A percentile compares a stretch with the other conserved stretches of the same genome.
Conservation (phyloP, 1,284 basidiomycete genomes). For the Fistulinella cinereoalba region DNA sequence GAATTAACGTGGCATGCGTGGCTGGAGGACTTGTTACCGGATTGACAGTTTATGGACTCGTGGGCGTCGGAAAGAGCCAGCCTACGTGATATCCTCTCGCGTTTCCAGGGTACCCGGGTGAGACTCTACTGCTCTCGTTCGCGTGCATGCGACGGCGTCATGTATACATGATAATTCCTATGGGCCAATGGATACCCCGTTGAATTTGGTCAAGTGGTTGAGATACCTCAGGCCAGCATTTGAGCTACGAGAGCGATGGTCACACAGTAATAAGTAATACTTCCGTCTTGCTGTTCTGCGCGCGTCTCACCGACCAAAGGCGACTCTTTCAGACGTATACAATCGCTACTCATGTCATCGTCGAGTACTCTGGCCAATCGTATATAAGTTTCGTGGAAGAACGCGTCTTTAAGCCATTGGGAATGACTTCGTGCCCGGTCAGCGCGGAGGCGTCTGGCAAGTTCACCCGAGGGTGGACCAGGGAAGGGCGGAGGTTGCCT, state of each 20-base stretch:
- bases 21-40: constrained; percentile 36
- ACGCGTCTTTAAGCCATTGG: constrained; percentile 31
- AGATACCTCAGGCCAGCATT: constrained; percentile 35
- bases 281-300: too few species aligned
- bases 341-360: constrained; percentile 22
- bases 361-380: constrained; percentile 31
- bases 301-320: too few species aligned
- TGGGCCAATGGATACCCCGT: constrained; percentile 25
- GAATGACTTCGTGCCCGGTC: constrained; percentile 37
- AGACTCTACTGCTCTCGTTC: neutral
- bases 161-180: constrained; percentile 35
- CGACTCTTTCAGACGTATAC: too few species aligned
- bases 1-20: constrained; percentile 37
- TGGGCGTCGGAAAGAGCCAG: constrained; percentile 36
- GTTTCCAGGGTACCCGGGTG: constrained; percentile 39
- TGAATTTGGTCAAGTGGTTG: constrained; percentile 31
- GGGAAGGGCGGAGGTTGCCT: neutral
- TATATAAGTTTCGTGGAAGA: constrained; percentile 35
- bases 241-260: constrained; percentile 40
- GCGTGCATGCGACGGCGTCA: neutral
- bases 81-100: constrained; percentile 33
- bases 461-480: constrained; percentile 36
- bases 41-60: constrained; percentile 33
- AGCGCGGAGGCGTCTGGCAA: constrained; percentile 33
- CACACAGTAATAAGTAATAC: constrained; percentile 45